phyloP scores from a whole-genome alignment of 2,329 filamentous ascomycete species.

The Cercospora sp. region DNA sequence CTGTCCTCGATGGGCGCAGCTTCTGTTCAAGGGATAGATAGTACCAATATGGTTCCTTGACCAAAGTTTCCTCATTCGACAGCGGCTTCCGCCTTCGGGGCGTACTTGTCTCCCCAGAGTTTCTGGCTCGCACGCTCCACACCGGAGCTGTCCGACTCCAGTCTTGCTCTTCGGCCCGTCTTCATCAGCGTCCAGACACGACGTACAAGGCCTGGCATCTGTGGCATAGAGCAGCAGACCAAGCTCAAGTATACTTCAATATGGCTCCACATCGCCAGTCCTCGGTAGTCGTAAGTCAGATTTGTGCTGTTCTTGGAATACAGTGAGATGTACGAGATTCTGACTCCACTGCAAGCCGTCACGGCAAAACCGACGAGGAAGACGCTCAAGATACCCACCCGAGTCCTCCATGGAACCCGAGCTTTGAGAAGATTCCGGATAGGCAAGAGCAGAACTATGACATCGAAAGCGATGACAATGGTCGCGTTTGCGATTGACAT shows the following conservation, averaged over 20 bases:
- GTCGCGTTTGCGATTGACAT: slow-evolving; percentile 7
- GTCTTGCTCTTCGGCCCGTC: neutral
- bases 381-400: slow-evolving; percentile 16
- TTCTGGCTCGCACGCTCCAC: neutral
- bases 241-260: slow-evolving; percentile 23
- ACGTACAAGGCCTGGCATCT: slow-evolving; percentile 16
- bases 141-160: slow-evolving; percentile 2
- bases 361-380: slow-evolving; percentile 24
- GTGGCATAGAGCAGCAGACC: slow-evolving; percentile 25
- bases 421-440: slow-evolving; percentile 15
- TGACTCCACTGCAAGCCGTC: slow-evolving; percentile 18
- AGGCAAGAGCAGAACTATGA: slow-evolving; percentile 19
- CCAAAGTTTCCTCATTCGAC: neutral
- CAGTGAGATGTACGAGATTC: slow-evolving; percentile 17
- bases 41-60: neutral
- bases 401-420: slow-evolving; percentile 10
- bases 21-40: neutral
- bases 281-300: slow-evolving; percentile 20
- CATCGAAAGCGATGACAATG: slow-evolving; percentile 15
- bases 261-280: slow-evolving; percentile 18
- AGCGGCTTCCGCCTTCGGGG: neutral
- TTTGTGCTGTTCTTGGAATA: slow-evolving; percentile 14
- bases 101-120: slow-evolving; percentile 10
- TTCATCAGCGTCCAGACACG: slow-evolving; percentile 5
- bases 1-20: neutral